Percentiles rank a stretch among this genome's conserved stretches.
These are phyloP conservation scores for Gaultheria prostrata DNA, from an alignment of 148 eudicot species.

Conservation along the genomic window DNA sequence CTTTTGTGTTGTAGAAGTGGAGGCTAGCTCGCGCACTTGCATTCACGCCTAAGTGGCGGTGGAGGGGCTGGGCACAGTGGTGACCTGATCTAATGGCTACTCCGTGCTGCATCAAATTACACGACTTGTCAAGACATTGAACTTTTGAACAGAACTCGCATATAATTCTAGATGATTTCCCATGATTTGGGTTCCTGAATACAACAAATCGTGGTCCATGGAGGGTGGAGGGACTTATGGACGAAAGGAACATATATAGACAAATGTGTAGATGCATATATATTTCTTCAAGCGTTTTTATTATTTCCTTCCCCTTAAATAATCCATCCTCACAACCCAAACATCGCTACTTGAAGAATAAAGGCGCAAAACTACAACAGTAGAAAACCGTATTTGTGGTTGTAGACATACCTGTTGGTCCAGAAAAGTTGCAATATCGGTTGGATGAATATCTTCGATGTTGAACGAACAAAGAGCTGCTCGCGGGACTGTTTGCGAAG, in stretches of 20 bases:
- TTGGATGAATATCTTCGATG: slow-evolving; percentile 71
- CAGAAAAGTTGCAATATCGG: slow-evolving; percentile 81
- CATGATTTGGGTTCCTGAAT: not conserved
- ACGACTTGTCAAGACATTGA: not conserved
- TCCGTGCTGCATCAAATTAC: slow-evolving; percentile 57
- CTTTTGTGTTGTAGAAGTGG: slow-evolving; percentile 86
- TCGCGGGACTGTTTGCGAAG: slow-evolving; percentile 58
- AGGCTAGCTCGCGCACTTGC: slow-evolving; percentile 95
- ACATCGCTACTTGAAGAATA: not conserved
- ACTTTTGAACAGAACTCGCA: not conserved
- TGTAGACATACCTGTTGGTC: slow-evolving; percentile 72
- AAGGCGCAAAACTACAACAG: not conserved
- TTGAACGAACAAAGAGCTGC: slow-evolving; percentile 93
- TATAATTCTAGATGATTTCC: not conserved
- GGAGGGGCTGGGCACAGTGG: slow-evolving; percentile 97
- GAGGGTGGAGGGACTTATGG: not conserved
- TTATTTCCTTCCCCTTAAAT: not conserved
- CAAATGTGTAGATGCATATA: not conserved
- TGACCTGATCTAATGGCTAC: slow-evolving; percentile 96
- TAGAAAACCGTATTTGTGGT: not conserved
- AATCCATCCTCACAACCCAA: not conserved
- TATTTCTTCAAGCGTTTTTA: not conserved
- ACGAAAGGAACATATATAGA: not conserved
- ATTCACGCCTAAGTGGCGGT: slow-evolving; percentile 66
- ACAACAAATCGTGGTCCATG: not conserved